Evolutionary conservation across 2,329 filamentous ascomycete genomes (phyloP), one percentile per base, ranked within the genome.

Genomic region (Cytospora chrysosperma): DNA sequence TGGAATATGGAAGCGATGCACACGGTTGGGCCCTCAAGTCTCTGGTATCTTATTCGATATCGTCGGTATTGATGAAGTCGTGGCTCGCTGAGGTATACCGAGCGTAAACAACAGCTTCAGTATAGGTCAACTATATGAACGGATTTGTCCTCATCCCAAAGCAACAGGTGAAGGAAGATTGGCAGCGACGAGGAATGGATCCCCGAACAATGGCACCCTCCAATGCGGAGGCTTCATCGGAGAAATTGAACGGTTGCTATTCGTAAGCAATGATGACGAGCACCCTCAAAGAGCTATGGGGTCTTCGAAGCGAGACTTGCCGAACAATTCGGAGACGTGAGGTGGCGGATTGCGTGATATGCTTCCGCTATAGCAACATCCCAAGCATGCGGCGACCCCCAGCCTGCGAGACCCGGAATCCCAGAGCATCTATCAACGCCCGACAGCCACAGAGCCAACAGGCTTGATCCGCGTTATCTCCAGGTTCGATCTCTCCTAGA

Each of bases 321-420:
- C 37, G 26, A 27, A 27, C 32, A 27, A 59, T 59, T n/a, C 40
- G 49, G 50, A 21, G 49, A 32, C 50, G 50, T 56, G 59, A 37
- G 37, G 63, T 59, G 59, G 56, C 26, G 34, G 61, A 65, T 65
- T 63, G 64, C 64, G 64, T 65, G 64, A 65, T 65, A 47, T 13
- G 34, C 26, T 55, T 34, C 61, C 26, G 21, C 56, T 57, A 64
- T 65, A 63, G 57, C 64, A 61, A 65, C 59, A 63, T 65, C 50
- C 21, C 27, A 32, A n/a, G 34, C 50, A 47, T 32, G 34, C 58
- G 53, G 50, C 32, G 34, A 54, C 37, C 13, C 4, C n/a, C 50
- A 60, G 21, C 30, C 27, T 47, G 58, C 58, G 58, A 60, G 58
- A 60, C 26, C 58, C 58, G 58, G 50, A 37, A 32, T 34, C 15